These are phyloP conservation scores for Penicillium desertorum DNA, from an alignment of 495 filamentous ascomycete species.

Conservation along the genomic window DNA sequence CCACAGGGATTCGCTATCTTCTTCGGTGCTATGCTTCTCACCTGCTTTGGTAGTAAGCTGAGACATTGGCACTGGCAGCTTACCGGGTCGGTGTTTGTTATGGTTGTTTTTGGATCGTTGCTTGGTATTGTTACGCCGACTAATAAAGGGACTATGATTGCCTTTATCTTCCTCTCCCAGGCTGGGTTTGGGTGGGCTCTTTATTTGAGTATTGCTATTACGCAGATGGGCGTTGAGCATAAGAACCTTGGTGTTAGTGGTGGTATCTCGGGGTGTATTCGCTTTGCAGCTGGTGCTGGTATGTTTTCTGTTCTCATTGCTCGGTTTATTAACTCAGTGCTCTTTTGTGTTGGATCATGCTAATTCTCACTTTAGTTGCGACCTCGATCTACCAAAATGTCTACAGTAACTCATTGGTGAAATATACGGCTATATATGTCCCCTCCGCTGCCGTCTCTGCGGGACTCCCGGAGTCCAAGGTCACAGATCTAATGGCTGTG, in stretches of 20 bases:
- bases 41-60: conserved; percentile 24
- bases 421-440: conserved; percentile 20
- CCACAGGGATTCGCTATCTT: conserved; percentile 27
- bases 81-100: conserved; percentile 26
- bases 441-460: conserved; percentile 22
- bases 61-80: conserved; percentile 31
- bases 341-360: neutral
- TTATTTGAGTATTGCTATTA: conserved; percentile 30
- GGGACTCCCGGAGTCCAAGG: conserved; percentile 22
- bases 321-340: neutral
- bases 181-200: conserved; percentile 28
- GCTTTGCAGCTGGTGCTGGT: conserved; percentile 30
- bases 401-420: conserved; percentile 21
- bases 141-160: conserved; percentile 30
- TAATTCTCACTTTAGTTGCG: conserved; percentile 17
- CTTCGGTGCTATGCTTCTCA: conserved; percentile 26
- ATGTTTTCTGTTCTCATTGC: conserved; percentile 4
- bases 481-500: conserved; percentile 18
- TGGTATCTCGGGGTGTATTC: conserved; percentile 28
- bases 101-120: conserved; percentile 29
- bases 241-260: conserved; percentile 31
- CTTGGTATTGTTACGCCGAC: conserved; percentile 24
- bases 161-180: conserved; percentile 30
- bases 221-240: conserved; percentile 29
- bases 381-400: conserved; percentile 29